These are phyloP conservation scores for Oldenlandia corymbosa DNA, from an alignment of 257 asterid species.

Conservation along the genomic window DNA sequence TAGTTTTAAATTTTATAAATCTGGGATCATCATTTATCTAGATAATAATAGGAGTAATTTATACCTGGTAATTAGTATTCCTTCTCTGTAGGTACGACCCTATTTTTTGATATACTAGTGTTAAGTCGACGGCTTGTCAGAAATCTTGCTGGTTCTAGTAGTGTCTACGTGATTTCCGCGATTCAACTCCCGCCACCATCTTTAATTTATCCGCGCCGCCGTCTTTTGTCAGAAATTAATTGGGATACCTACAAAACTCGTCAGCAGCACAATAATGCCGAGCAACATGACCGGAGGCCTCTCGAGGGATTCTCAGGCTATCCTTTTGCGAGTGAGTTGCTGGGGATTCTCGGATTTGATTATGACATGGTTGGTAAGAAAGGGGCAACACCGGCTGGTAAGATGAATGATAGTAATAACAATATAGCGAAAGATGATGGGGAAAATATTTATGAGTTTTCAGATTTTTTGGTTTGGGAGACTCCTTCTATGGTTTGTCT, in stretches of 20 bases:
- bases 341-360: constrained; percentile 64
- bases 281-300: constrained; percentile 71
- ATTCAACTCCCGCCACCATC: constrained; percentile 65
- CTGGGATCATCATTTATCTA: too few species aligned
- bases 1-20: too few species aligned
- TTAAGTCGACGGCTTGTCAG: too few species aligned
- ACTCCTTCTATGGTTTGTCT: constrained; percentile 63
- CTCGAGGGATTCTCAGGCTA: constrained; percentile 76
- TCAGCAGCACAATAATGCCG: constrained; percentile 8
- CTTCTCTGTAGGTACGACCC: too few species aligned
- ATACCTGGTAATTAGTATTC: too few species aligned
- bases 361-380: constrained; percentile 67
- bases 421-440: constrained; percentile 10
- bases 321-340: constrained; percentile 55
- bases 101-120: too few species aligned
- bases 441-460: constrained; percentile 31
- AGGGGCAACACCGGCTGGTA: neutral
- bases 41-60: too few species aligned
- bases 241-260: constrained; percentile 82
- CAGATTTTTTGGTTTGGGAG: constrained; percentile 80
- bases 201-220: constrained; percentile 54
- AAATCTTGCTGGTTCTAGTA: too few species aligned
- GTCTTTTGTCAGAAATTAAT: constrained; percentile 86
- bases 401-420: neutral
- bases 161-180: constrained; percentile 71